Conservation (phyloP, 352 stramenopile species). For the Phytophthora cactorum region DNA sequence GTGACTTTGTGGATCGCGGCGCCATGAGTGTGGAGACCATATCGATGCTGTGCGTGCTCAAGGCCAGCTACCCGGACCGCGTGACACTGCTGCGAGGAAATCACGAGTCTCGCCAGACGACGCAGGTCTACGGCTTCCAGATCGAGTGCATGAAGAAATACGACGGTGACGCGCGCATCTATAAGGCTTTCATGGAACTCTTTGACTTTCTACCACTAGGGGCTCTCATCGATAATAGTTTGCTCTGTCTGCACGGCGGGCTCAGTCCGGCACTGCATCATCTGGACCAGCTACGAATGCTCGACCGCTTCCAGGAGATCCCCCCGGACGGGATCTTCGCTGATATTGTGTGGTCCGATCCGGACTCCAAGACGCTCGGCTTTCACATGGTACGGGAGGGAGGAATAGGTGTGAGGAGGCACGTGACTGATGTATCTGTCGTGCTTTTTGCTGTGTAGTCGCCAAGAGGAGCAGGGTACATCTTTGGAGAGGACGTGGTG, state of each 20-base stretch:
- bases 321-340: slow-evolving; percentile 78
- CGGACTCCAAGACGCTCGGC: slow-evolving; percentile 80
- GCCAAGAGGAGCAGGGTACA: slow-evolving; percentile 83
- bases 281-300: slow-evolving; percentile 94
- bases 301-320: slow-evolving; percentile 85
- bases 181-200: slow-evolving; percentile 82
- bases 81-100: slow-evolving; percentile 96
- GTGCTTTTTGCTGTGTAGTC: slow-evolving; percentile 39
- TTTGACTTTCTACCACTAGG: slow-evolving; percentile 85
- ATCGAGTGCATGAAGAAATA: slow-evolving; percentile 89
- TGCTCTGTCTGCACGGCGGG: slow-evolving; percentile 74
- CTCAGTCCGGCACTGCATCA: slow-evolving; percentile 76
- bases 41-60: slow-evolving; percentile 90
- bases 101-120: slow-evolving; percentile 92
- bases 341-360: slow-evolving; percentile 88
- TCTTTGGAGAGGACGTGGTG: slow-evolving; percentile 87
- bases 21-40: slow-evolving; percentile 96
- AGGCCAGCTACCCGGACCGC: slow-evolving; percentile 90
- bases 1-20: slow-evolving; percentile 97
- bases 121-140: slow-evolving; percentile 86
- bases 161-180: slow-evolving; percentile 71
- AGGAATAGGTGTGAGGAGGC: slow-evolving; percentile 45
- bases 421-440: slow-evolving; percentile 38
- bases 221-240: slow-evolving; percentile 74
- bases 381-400: slow-evolving; percentile 73